phyloP scores from a whole-genome alignment of 441 rosid genomes.

The Euphorbia celastroides region DNA sequence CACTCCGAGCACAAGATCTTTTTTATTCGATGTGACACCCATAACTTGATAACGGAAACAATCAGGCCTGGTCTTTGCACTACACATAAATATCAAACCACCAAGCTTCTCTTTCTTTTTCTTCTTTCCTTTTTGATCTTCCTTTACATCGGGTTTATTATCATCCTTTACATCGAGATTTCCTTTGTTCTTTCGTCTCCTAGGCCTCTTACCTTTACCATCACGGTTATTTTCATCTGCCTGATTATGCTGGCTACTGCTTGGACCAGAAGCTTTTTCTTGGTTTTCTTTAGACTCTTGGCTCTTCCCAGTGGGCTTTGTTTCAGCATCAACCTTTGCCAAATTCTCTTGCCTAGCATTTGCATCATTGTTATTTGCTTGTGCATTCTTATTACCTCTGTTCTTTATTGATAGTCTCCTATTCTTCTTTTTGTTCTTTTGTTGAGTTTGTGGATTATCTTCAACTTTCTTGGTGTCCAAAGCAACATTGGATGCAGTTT shows the following conservation, averaged over 20 bases:
- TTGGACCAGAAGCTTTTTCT: conserved; percentile 19
- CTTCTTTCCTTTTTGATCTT: conserved; percentile 19
- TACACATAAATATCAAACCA: conserved; percentile 94
- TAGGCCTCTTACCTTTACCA: conserved; percentile 13
- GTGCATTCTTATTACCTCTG: conserved; percentile 15
- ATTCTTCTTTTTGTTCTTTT: conserved; percentile 22
- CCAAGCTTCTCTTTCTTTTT: conserved; percentile 42
- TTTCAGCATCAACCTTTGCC: conserved; percentile 14
- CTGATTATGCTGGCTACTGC: conserved; percentile 16
- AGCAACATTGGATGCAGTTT: conserved; percentile 23
- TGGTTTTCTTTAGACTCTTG: conserved; percentile 18
- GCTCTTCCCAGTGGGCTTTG: conserved; percentile 14
- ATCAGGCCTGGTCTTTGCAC: conserved; percentile 78
- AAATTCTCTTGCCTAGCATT: conserved; percentile 26
- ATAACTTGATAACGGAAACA: conserved; percentile 68
- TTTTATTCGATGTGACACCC: conserved; percentile 56
- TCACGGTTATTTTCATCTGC: conserved; percentile 23
- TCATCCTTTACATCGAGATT: conserved; percentile 18
- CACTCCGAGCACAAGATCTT: conserved; percentile 56
- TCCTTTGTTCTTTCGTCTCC: conserved; percentile 20
- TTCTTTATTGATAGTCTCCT: conserved; percentile 10
- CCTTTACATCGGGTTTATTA: conserved; percentile 20
- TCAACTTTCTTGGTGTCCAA: conserved; percentile 25
- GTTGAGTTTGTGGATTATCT: conserved; percentile 16
- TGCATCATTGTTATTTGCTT: conserved; percentile 20